Conservation (phyloP, 805 yeast species). For the Saccharomycopsis sp. region DNA sequence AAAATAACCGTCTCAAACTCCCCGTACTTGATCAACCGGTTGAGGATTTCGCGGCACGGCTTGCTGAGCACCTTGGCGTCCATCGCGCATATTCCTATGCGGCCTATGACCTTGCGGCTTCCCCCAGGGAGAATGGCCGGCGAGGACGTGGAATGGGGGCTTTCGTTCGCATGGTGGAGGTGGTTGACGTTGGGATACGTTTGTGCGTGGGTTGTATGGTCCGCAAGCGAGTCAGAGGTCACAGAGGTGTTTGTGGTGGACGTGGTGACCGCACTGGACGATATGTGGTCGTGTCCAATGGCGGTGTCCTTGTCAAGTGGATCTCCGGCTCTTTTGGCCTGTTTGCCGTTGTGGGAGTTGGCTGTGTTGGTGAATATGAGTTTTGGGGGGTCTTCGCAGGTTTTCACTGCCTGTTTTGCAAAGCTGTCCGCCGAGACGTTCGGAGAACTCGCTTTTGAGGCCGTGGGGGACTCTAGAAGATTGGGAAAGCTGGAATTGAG, state of each 20-base stretch:
- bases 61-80: slow-evolving; percentile 93
- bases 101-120: slow-evolving; percentile 41
- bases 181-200: neutral
- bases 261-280: neutral
- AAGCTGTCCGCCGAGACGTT: neutral
- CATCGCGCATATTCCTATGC: slow-evolving; percentile 98
- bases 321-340: neutral
- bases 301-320: neutral
- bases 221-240: neutral
- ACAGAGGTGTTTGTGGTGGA: neutral
- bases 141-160: neutral
- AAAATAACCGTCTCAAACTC: slow-evolving; percentile 95
- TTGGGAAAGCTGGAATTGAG: slow-evolving; percentile 9
- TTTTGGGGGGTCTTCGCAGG: too few species aligned
- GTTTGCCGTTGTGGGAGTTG: neutral
- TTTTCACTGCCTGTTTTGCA: neutral
- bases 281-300: neutral
- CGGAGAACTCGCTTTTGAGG: neutral
- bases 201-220: neutral
- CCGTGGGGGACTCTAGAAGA: slow-evolving; percentile 1
- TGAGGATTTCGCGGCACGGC: slow-evolving; percentile 89
- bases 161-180: neutral
- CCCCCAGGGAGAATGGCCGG: neutral
- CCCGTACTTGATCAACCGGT: slow-evolving; percentile 81
- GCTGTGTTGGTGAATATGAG: neutral